Evolutionary conservation across 225 moss, liverwort and hornwort genomes (phyloP).

Genomic region (Ulota crispa): DNA sequence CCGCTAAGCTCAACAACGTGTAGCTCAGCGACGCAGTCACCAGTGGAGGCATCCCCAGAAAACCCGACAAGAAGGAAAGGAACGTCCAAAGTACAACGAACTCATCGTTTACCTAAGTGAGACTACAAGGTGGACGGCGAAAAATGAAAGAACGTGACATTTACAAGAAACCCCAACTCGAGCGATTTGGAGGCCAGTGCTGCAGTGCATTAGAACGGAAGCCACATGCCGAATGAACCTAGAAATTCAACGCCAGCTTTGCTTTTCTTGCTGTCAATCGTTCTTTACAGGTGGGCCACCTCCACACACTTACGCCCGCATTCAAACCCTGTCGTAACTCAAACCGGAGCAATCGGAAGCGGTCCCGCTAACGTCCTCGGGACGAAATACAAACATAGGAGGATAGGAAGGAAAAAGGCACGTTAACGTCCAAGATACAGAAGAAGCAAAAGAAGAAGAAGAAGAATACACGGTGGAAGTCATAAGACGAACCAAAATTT

Average conservation of each 20-base stretch:
- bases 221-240: not conserved
- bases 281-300: not conserved
- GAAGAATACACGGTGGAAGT: not conserved
- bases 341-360: constrained; percentile 10
- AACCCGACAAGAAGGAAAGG: constrained; percentile 13
- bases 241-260: not conserved
- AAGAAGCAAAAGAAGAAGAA: not conserved
- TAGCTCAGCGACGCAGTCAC: not conserved
- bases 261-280: not conserved
- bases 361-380: not conserved
- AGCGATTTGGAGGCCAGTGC: not conserved
- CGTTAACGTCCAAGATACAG: not conserved
- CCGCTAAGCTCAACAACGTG: constrained; percentile 5
- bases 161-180: constrained; percentile 7
- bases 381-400: not conserved
- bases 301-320: constrained; percentile 8
- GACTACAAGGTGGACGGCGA: constrained; percentile 13
- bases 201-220: not conserved
- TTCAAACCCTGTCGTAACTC: not conserved
- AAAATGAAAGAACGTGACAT: not conserved
- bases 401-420: not conserved
- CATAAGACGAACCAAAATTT: constrained; percentile 80
- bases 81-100: not conserved
- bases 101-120: not conserved
- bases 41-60: not conserved